These are phyloP conservation scores for Dryadomyces quercivorus DNA, from an alignment of 2,329 filamentous ascomycete species.

Conservation along the genomic window DNA sequence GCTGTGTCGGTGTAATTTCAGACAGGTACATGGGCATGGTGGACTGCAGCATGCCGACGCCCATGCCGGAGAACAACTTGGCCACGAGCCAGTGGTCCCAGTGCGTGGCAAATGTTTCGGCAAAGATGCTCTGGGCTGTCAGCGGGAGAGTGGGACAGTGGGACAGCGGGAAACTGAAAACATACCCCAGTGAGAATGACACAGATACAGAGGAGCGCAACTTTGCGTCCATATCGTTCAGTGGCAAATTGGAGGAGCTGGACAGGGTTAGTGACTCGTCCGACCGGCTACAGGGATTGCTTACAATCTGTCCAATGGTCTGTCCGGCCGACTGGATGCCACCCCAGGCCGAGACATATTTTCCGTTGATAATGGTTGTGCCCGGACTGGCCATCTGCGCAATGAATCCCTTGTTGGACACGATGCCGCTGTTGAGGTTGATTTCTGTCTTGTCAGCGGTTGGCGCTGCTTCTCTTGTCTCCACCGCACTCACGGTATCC, in stretches of 20 bases:
- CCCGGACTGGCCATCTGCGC: constrained; percentile 7
- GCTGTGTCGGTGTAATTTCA: constrained; percentile 25
- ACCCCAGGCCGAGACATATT: constrained; percentile 9
- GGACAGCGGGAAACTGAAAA: not conserved
- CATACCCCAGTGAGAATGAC: constrained; percentile 18
- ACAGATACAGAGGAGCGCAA: constrained; percentile 23
- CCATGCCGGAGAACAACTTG: constrained; percentile 20
- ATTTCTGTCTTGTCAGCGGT: constrained; percentile 2
- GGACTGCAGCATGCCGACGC: constrained; percentile 26
- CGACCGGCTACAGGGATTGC: not conserved
- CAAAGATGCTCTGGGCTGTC: constrained; percentile 18
- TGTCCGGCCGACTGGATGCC: constrained; percentile 11
- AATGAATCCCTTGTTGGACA: constrained; percentile 11
- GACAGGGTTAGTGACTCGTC: not conserved
- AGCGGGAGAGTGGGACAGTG: not conserved
- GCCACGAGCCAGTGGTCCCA: constrained; percentile 28
- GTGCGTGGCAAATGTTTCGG: constrained; percentile 21
- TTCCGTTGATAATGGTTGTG: constrained; percentile 5
- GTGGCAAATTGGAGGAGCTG: constrained; percentile 22
- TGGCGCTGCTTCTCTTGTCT: not conserved
- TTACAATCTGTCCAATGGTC: constrained; percentile 2
- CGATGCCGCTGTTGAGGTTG: constrained; percentile 8
- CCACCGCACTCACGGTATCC: constrained; percentile 22
- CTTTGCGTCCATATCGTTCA: constrained; percentile 23
- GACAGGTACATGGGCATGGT: constrained; percentile 27